Base-by-base conservation (phyloP, 768 basidiomycete species). In the Leccinum imitatum region DNA sequence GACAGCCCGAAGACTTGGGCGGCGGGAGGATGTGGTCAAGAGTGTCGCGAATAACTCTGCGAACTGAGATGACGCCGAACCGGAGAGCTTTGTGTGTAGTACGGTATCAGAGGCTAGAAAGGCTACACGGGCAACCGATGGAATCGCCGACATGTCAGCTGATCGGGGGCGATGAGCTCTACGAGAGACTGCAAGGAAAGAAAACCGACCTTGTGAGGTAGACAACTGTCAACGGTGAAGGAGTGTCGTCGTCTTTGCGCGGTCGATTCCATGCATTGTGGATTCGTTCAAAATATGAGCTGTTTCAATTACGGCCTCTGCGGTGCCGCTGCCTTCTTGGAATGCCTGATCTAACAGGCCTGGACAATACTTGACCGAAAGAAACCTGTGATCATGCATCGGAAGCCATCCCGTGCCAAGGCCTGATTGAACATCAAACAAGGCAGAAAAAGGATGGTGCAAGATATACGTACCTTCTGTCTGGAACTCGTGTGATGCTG, bases 21-120 rank as follows among this genome's bases (percentile, higher is more conserved):
- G 74, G 65, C 76, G 79, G 44, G 68, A 64, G 19, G 78, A 75
- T 14, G 70, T 61, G 37, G 63, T 75, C 10, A 71, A 67, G 21
- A 80, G 70, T 39, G 76, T 66, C 54, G 25, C 67, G 56, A 68
- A 73, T n/a, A 65, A 60, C 33, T 64, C 57, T 17, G 67, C 65
- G 63, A 79, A 83, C 46, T 71, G 71, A 1, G 83, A 86, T 33
- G 65, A 64, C 5, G 65, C 69, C 13, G 79, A 77, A 35, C 72
- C 66, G 6, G 76, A 69, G 3, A 84, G 79, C 47, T 80, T 81
- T 3, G 84, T 80, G 63, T 89, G 81, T 47, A 93, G 74, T 15
- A 91, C 65, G 50, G 82, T 74, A 65, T 90, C 89, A 8, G 91
- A 89, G 30, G 86, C 79, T 31, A 90, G 74, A 71, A 82, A 86